Evolutionary conservation across 495 filamentous ascomycete species (phyloP), one percentile per base, ranked within the genome.

Genomic region (Pyronema domesticum): DNA sequence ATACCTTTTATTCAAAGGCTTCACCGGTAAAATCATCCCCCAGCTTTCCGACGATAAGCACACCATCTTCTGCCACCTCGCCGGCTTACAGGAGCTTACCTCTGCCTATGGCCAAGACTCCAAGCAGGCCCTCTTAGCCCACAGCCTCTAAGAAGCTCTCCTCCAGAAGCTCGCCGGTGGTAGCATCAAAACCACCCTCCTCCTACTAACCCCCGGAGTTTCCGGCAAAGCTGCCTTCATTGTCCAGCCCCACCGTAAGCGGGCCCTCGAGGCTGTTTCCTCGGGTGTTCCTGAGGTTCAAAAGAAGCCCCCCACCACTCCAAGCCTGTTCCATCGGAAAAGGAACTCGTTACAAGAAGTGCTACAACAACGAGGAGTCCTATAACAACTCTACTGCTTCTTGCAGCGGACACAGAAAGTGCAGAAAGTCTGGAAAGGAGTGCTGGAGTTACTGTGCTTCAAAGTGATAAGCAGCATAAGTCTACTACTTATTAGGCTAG

Each of bases 371-470:
- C 7, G 69, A 76, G 55, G 73, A 76, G 15, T 69, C 72, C 53
- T 91, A 85, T 68, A 66, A 71, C 23, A 68, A 67, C 37, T 63
- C 68, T 43, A 95, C 88, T 11, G 73, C 75, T 62, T 74, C 75
- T 58, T 94, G 88, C 70, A 82, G 80, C 3, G 77, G 79, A 47
- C 88, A 86, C 69, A 88, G 88, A 34, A 57, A 60, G 40, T 89
- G 87, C 68, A 70, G 73, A 55, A 67, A 78, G 57, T 57, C 53
- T 23, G 62, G 64, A 37, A 62, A 69, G 9, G 68, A 72, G 42
- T 95, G 91, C 74, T 95, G 81, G 66, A 70, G 72, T 34, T 13
- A 75, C 73, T 1, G 64, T 74, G 6, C 55, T 70, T 7, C 68
- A 71, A n/a, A 63, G 65, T 9, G 72, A 70, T 23, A 68, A 68